Evolutionary conservation across 106 monocot species (phyloP).

Genomic region (Platanthera guangdongensis): DNA sequence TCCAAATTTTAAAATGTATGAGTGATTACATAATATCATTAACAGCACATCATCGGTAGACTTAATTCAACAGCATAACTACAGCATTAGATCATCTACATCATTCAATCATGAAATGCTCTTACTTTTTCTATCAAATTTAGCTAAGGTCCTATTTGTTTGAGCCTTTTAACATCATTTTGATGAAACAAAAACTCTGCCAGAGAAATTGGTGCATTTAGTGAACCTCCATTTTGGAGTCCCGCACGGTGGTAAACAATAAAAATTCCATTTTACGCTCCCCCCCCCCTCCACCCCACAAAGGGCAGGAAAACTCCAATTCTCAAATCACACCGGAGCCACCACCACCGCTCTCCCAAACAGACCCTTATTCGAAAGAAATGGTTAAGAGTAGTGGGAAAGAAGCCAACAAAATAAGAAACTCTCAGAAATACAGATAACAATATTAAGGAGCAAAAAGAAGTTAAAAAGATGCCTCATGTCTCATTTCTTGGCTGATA

Average conservation of each 20-base stretch:
- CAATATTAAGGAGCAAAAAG: not conserved
- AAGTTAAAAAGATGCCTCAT: not conserved
- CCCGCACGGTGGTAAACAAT: too few species aligned
- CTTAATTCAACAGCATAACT: not conserved
- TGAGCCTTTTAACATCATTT: too few species aligned
- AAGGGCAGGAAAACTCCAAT: too few species aligned
- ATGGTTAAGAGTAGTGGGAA: not conserved
- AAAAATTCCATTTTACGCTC: too few species aligned
- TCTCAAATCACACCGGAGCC: too few species aligned
- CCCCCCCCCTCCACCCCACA: too few species aligned
- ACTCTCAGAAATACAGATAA: not conserved
- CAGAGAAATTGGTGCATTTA: too few species aligned
- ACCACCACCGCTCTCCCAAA: too few species aligned
- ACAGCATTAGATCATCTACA: constrained; percentile 1
- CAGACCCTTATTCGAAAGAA: not conserved
- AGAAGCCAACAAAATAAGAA: not conserved
- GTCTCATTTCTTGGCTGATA: not conserved
- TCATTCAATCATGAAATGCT: not conserved
- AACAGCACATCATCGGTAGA: not conserved
- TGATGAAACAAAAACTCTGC: too few species aligned
- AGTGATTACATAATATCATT: not conserved
- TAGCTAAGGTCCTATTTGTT: not conserved
- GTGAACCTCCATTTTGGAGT: too few species aligned
- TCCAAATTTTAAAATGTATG: not conserved
- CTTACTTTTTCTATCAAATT: not conserved